phyloP scores from a whole-genome alignment of 331 rosid species.

The Pyrus hybrid region DNA sequence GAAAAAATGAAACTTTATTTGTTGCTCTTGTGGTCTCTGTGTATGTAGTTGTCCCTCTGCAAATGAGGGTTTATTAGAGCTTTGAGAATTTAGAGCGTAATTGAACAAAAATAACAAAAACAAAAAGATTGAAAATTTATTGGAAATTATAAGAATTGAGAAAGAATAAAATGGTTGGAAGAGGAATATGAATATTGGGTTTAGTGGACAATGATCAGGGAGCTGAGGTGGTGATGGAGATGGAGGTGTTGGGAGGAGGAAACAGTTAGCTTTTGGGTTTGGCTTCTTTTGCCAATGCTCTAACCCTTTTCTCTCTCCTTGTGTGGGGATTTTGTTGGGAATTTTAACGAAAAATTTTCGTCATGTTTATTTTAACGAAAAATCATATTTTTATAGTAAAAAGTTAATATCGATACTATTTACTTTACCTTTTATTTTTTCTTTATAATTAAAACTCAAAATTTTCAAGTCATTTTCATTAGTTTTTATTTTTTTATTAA shows the following conservation, averaged over 20 bases:
- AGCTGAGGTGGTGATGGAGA: slow-evolving; percentile 26
- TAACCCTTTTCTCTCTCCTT: not conserved
- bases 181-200: slow-evolving; percentile 31
- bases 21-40: not conserved
- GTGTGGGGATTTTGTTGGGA: too few relatives aligned
- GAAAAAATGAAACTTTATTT: slow-evolving; percentile 5
- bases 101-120: slow-evolving; percentile 6
- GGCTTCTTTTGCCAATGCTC: slow-evolving; percentile 9
- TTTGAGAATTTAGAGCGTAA: slow-evolving; percentile 23
- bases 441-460: too few relatives aligned
- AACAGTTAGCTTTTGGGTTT: slow-evolving; percentile 23
- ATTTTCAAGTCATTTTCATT: too few relatives aligned
- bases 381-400: too few relatives aligned
- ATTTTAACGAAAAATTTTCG: too few relatives aligned
- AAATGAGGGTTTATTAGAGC: slow-evolving; percentile 21
- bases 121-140: not conserved
- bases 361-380: too few relatives aligned
- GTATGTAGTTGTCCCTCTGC: slow-evolving; percentile 4
- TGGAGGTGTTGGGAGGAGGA: slow-evolving; percentile 29
- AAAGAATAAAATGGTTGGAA: not conserved
- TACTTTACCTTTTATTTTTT: too few relatives aligned
- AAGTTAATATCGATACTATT: too few relatives aligned
- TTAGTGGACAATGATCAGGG: slow-evolving; percentile 33
- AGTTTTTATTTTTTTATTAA: too few relatives aligned
- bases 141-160: too few relatives aligned